phyloP scores from a whole-genome alignment of 2,329 filamentous ascomycete genomes.

The Neofusicoccum umdonicola region DNA sequence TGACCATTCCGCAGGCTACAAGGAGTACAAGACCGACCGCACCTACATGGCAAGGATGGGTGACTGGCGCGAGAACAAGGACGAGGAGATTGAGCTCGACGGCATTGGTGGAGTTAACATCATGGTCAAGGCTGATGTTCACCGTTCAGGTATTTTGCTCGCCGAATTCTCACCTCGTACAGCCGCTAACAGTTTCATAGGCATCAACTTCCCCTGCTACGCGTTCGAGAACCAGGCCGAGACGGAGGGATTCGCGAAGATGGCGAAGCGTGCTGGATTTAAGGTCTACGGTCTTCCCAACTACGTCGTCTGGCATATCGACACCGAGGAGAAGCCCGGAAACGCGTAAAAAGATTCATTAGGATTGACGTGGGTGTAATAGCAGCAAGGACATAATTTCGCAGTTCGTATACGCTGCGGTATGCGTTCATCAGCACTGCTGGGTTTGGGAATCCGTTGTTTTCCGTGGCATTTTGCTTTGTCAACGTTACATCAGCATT shows the following conservation, averaged over 20 bases:
- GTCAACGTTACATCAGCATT: not conserved
- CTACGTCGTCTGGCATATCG: constrained; percentile 98
- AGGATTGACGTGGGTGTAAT: not conserved
- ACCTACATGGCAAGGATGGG: constrained; percentile 89
- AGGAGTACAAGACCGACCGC: constrained; percentile 86
- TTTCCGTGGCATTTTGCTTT: not conserved
- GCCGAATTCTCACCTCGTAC: not conserved
- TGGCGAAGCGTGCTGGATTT: constrained; percentile 95
- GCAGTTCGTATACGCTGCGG: not conserved
- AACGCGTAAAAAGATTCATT: constrained; percentile 53
- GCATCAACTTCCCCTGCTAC: constrained; percentile 93
- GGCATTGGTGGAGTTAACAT: constrained; percentile 97
- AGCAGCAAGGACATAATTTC: not conserved
- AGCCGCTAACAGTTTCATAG: not conserved
- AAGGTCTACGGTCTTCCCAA: constrained; percentile 90
- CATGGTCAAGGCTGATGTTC: constrained; percentile 94
- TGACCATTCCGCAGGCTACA: constrained; percentile 66
- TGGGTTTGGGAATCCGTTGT: not conserved
- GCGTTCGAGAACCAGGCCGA: constrained; percentile 98
- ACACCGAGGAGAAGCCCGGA: constrained; percentile 90
- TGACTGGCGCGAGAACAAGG: constrained; percentile 87
- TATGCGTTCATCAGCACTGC: not conserved
- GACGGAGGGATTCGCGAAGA: constrained; percentile 97
- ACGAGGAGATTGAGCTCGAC: constrained; percentile 88
- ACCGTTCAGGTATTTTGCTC: constrained; percentile 70